Percentiles rank a stretch among this genome's conserved stretches.
These are phyloP conservation scores for Alternaria novae-zelandiae DNA, from an alignment of 2,329 filamentous ascomycete species.

Conservation along the genomic window DNA sequence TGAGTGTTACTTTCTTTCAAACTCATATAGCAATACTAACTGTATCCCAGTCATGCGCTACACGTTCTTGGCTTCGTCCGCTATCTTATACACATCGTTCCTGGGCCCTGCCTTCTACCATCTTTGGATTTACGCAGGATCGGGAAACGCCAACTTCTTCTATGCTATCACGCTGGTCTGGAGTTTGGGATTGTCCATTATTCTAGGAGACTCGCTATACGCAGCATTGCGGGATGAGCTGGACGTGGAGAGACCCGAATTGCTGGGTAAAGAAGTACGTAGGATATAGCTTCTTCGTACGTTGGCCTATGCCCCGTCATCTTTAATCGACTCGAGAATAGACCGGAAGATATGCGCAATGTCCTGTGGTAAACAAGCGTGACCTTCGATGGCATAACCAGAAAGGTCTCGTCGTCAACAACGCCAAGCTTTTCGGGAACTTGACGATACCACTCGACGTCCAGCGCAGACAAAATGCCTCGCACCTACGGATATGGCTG, in stretches of 20 bases:
- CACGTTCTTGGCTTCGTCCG: conserved; percentile 82
- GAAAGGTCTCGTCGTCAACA: neutral
- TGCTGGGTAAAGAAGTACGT: conserved; percentile 84
- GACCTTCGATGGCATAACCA: neutral
- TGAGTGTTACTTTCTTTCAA: conserved; percentile 52
- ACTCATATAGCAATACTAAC: conserved; percentile 9
- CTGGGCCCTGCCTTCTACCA: conserved; percentile 96
- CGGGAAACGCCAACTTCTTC: conserved; percentile 98
- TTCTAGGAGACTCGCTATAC: conserved; percentile 88
- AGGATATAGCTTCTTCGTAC: conserved; percentile 66
- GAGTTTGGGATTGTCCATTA: conserved; percentile 85
- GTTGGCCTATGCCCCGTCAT: neutral
- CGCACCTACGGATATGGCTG: neutral
- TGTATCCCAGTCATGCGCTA: conserved; percentile 78
- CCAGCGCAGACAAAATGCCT: neutral
- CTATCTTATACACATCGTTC: conserved; percentile 84
- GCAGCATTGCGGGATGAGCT: conserved; percentile 90
- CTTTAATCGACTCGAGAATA: neutral
- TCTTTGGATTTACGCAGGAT: conserved; percentile 97
- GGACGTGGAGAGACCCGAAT: conserved; percentile 89
- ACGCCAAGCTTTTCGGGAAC: neutral
- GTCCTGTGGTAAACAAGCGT: neutral
- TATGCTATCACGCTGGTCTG: conserved; percentile 99
- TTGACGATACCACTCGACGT: neutral
- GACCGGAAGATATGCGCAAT: neutral